A percentile compares a stretch with the other conserved stretches of the same genome.
phyloP scores from a whole-genome alignment of 2,329 filamentous ascomycete genomes.

The Leptosphaerulina australis region DNA sequence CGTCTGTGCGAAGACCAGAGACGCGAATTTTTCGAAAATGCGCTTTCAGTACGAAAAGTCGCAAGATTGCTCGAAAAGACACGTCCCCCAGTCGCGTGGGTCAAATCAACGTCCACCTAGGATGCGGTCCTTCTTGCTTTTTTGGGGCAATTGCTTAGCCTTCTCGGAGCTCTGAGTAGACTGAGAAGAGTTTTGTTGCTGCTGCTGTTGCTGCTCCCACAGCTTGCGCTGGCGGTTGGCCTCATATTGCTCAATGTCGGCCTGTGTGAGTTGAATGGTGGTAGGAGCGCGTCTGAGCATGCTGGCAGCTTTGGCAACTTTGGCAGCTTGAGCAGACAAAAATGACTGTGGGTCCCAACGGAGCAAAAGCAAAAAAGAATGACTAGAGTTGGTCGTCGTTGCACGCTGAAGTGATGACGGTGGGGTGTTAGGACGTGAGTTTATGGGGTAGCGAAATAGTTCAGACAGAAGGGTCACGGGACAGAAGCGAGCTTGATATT shows the following conservation, averaged over 20 bases:
- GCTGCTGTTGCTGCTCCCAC: conserved; percentile 37
- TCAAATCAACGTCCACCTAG: conserved; percentile 28
- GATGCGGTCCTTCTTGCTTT: conserved; percentile 41
- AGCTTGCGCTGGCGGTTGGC: conserved; percentile 58
- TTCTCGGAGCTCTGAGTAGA: conserved; percentile 27
- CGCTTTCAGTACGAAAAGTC: neutral
- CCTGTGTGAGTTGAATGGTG: conserved; percentile 69
- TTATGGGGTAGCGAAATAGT: neutral
- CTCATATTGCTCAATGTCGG: conserved; percentile 74
- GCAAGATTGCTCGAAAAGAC: neutral
- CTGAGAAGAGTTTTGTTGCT: conserved; percentile 24
- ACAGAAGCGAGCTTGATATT: conserved; percentile 10
- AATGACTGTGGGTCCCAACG: conserved; percentile 4
- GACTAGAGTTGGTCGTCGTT: conserved; percentile 1
- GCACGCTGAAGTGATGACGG: neutral
- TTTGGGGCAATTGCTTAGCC: conserved; percentile 24
- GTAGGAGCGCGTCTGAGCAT: conserved; percentile 74
- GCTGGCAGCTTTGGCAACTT: conserved; percentile 11
- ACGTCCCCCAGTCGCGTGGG: neutral
- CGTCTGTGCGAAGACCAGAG: neutral
- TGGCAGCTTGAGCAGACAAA: neutral
- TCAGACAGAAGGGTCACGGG: neutral
- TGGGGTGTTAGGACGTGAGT: conserved; percentile 2
- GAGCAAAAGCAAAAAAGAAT: conserved; percentile 7
- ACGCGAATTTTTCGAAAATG: neutral